phyloP scores from a whole-genome alignment of 129 eudicot genomes.

The Mikania micrantha region DNA sequence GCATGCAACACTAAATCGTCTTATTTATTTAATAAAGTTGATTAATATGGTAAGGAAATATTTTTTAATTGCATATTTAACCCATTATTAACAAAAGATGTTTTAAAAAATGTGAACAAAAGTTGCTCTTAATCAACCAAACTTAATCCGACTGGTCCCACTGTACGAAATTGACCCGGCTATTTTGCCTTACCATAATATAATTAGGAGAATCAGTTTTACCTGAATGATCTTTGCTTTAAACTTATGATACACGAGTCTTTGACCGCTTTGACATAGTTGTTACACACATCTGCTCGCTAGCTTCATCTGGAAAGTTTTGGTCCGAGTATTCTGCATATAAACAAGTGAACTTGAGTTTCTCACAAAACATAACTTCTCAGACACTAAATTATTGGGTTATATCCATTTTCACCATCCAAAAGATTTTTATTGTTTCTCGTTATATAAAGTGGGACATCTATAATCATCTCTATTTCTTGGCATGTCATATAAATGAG shows the following conservation, averaged over 20 bases:
- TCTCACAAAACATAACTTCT: not conserved
- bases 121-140: not conserved
- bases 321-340: slow-evolving; percentile 58
- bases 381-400: not conserved
- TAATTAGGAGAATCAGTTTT: not conserved
- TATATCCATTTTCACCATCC: not conserved
- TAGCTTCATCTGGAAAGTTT: slow-evolving; percentile 48
- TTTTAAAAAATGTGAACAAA: not conserved
- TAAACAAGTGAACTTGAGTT: not conserved
- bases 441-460: not conserved
- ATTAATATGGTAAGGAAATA: too few relatives aligned
- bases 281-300: slow-evolving; percentile 10
- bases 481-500: not conserved
- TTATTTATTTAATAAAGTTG: too few relatives aligned
- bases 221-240: slow-evolving; percentile 22
- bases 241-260: slow-evolving; percentile 17
- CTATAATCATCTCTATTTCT: not conserved
- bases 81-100: not conserved
- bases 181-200: not conserved
- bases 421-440: not conserved
- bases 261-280: slow-evolving; percentile 31
- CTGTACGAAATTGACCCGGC: not conserved
- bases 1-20: too few relatives aligned
- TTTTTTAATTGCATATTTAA: not conserved
- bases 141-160: not conserved